These are phyloP conservation scores for Podospora didyma DNA, from an alignment of 495 filamentous ascomycete genomes.

Conservation along the genomic window DNA sequence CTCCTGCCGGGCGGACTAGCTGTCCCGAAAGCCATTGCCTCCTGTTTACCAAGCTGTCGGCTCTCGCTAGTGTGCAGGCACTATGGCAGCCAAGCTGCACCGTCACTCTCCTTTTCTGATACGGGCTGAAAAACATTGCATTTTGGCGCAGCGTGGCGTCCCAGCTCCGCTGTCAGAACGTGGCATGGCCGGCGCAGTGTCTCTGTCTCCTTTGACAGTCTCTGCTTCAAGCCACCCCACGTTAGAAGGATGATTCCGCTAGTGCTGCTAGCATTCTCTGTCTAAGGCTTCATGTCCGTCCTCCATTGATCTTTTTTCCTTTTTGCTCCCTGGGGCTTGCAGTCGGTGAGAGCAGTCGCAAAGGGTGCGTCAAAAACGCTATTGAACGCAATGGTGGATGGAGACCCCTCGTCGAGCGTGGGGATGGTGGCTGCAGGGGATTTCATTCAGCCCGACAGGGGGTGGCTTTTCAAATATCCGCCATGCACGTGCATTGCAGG, in stretches of 20 bases:
- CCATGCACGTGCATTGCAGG: background rate
- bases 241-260: no score
- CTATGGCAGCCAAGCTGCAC: no score
- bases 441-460: slow-evolving; percentile 1
- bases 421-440: no score
- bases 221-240: background rate
- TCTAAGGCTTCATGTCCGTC: background rate
- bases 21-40: background rate
- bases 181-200: background rate
- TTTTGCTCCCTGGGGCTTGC: background rate
- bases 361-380: background rate
- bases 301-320: background rate
- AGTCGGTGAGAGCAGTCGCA: background rate
- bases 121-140: background rate
- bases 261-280: background rate
- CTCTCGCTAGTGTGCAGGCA: no score
- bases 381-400: no score
- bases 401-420: no score
- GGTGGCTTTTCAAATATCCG: background rate
- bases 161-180: background rate
- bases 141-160: background rate
- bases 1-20: background rate
- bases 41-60: no score
- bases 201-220: background rate
- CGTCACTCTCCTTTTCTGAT: background rate